Conservation (phyloP, 257 asterid genomes). For the Penstemon barbatus region DNA sequence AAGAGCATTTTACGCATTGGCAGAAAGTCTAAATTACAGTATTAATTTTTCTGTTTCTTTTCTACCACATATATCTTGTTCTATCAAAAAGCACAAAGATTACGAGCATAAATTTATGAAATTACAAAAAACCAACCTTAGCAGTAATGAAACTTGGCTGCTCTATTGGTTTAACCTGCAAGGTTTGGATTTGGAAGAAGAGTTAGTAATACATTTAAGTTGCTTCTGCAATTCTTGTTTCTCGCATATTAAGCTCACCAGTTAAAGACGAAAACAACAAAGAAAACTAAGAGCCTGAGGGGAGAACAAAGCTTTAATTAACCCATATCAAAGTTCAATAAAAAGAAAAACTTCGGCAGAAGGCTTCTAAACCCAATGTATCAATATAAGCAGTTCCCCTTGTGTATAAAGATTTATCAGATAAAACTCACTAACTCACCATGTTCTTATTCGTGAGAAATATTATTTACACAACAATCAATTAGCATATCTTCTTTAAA, state of each 20-base stretch:
- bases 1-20: background rate
- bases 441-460: background rate
- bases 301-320: background rate
- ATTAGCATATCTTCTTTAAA: too few relatives aligned
- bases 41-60: background rate
- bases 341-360: conserved; percentile 7
- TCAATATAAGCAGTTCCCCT: background rate
- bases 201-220: conserved; percentile 19
- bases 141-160: conserved; percentile 59
- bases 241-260: conserved; percentile 7
- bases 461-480: too few relatives aligned
- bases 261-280: background rate
- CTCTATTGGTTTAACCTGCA: conserved; percentile 65
- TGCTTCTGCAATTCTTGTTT: background rate
- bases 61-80: background rate
- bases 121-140: conserved; percentile 50
- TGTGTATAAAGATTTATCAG: background rate
- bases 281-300: background rate
- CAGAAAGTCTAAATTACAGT: background rate
- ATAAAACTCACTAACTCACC: background rate
- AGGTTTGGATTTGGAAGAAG: conserved; percentile 16
- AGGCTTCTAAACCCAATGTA: background rate
- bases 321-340: background rate
- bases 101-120: conserved; percentile 1
- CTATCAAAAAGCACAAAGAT: too few relatives aligned